Evolutionary conservation across 495 filamentous ascomycete genomes (phyloP).

Genomic region (Poronia punctata): DNA sequence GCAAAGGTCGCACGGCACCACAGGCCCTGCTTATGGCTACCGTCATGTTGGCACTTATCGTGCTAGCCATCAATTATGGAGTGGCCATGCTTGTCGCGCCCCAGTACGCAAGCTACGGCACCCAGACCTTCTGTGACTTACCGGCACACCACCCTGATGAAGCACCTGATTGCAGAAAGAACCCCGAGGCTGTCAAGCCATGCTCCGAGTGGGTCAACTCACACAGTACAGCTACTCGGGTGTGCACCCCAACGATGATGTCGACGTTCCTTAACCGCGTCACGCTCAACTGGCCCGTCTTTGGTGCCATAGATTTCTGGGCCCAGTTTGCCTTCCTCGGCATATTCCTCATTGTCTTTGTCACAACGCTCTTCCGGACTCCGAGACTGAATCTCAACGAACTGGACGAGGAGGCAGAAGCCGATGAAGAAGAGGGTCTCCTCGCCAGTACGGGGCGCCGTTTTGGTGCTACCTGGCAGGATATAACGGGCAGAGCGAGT

Average conservation of each 20-base stretch:
- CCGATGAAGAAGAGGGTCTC: conserved; percentile 90
- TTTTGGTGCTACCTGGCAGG: conserved; percentile 81
- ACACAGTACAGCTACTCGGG: conserved; percentile 50
- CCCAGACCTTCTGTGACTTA: conserved; percentile 86
- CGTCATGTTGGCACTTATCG: conserved; percentile 81
- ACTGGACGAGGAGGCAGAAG: conserved; percentile 81
- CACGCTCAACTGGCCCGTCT: conserved; percentile 92
- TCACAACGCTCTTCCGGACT: conserved; percentile 69
- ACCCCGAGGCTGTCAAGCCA: conserved; percentile 61
- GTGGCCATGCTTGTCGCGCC: conserved; percentile 87
- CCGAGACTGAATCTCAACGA: conserved; percentile 67
- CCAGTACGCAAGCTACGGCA: conserved; percentile 89
- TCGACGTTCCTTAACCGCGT: conserved; percentile 90
- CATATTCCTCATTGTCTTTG: conserved; percentile 70
- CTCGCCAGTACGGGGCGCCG: conserved; percentile 72
- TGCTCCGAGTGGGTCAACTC: conserved; percentile 68
- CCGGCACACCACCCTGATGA: conserved; percentile 45
- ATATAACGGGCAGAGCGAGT: conserved; percentile 56
- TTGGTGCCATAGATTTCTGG: conserved; percentile 92
- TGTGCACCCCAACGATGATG: conserved; percentile 85
- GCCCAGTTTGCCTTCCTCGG: conserved; percentile 86
- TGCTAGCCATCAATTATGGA: conserved; percentile 83
- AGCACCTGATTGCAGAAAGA: conserved; percentile 74
- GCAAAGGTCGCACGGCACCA: conserved; percentile 79
- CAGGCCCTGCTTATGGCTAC: conserved; percentile 90